A percentile compares a stretch with the other conserved stretches of the same genome.
These are phyloP conservation scores for Lentinula lateritia DNA, from an alignment of 768 basidiomycete genomes.

Conservation along the genomic window DNA sequence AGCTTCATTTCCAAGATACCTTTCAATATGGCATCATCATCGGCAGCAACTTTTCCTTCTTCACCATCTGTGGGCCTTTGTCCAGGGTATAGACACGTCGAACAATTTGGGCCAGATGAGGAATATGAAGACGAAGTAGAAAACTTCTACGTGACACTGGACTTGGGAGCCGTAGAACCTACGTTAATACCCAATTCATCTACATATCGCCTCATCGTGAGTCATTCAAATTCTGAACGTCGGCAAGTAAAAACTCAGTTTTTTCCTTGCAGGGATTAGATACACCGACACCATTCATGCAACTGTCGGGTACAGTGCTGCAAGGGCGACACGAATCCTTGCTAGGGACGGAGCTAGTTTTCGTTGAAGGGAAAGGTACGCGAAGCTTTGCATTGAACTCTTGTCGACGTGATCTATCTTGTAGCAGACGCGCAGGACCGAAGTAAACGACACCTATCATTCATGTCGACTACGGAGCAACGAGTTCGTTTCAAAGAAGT, in stretches of 20 bases:
- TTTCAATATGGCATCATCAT: not conserved
- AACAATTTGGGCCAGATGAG: slow-evolving; percentile 60
- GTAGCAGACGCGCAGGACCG: slow-evolving; percentile 38
- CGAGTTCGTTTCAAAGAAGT: slow-evolving; percentile 56
- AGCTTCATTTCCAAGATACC: not conserved
- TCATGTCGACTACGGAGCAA: slow-evolving; percentile 58
- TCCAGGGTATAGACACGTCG: slow-evolving; percentile 59
- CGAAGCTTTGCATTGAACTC: not conserved
- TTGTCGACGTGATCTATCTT: not conserved
- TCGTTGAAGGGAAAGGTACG: slow-evolving; percentile 62
- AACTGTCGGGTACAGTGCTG: slow-evolving; percentile 70
- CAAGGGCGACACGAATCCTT: slow-evolving; percentile 64
- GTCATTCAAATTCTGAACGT: slow-evolving; percentile 19
- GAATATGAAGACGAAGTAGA: slow-evolving; percentile 59
- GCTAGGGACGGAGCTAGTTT: slow-evolving; percentile 72
- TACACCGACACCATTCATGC: slow-evolving; percentile 70
- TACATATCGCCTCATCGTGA: slow-evolving; percentile 68
- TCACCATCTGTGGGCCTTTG: not conserved
- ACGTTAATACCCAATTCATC: slow-evolving; percentile 69
- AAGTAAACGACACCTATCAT: slow-evolving; percentile 44
- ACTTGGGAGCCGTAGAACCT: slow-evolving; percentile 68
- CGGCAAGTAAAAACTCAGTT: not conserved
- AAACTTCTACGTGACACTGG: slow-evolving; percentile 65
- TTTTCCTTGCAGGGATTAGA: slow-evolving; percentile 55
- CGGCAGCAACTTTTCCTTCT: not conserved